phyloP scores from a whole-genome alignment of 495 filamentous ascomycete species.

The Astrothelium macrocarpum region DNA sequence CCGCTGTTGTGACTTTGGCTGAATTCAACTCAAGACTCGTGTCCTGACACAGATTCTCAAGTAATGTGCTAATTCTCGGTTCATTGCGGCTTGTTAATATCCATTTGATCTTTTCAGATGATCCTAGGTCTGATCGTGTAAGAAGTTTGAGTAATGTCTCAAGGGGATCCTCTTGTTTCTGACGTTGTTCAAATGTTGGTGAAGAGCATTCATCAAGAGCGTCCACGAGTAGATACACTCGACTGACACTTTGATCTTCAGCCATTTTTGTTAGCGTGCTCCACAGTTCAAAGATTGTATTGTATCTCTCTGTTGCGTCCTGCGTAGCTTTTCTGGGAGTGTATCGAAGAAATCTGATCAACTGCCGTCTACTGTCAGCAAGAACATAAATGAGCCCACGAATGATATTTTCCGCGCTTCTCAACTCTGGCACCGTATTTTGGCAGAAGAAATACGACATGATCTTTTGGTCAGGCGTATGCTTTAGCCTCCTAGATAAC shows the following conservation, averaged over 20 bases:
- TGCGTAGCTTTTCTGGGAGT: not conserved
- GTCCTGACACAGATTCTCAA: not conserved
- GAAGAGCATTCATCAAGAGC: constrained; percentile 10
- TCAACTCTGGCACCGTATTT: constrained; percentile 3
- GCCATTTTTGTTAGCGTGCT: not conserved
- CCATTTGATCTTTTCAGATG: constrained; percentile 9
- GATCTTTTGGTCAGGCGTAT: not conserved
- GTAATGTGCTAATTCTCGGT: not conserved
- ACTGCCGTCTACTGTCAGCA: not conserved
- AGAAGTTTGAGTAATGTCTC: not conserved
- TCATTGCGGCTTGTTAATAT: not conserved
- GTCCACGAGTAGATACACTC: constrained; percentile 8
- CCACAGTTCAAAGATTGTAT: constrained; percentile 5
- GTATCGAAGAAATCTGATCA: not conserved
- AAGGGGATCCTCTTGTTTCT: constrained; percentile 23
- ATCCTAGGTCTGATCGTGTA: not conserved
- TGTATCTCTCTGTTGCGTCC: not conserved
- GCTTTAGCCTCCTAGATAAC: not conserved
- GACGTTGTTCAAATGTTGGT: constrained; percentile 32
- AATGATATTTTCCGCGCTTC: not conserved
- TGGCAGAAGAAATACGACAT: constrained; percentile 12
- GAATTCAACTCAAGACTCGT: constrained; percentile 29
- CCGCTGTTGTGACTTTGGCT: not conserved
- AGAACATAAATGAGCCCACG: constrained; percentile 3
- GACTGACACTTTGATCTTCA: not conserved